Percentiles rank a stretch among this genome's conserved stretches.
Conservation (phyloP, 2,329 filamentous ascomycete species). For the Neonectria faginata region DNA sequence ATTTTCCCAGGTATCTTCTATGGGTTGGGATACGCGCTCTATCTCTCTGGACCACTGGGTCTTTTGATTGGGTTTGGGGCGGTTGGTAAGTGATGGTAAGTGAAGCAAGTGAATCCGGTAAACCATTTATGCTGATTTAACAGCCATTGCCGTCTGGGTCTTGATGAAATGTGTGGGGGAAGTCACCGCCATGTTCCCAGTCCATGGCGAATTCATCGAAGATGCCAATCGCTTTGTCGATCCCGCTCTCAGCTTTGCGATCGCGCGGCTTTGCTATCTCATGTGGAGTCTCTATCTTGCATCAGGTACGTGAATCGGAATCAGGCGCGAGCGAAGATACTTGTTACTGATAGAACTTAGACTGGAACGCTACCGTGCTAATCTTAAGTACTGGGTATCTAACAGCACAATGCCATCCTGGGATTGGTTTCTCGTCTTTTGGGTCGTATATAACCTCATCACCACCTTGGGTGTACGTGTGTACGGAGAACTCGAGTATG, state of each 20-base stretch:
- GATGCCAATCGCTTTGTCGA: conserved; percentile 10
- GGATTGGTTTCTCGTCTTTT: conserved; percentile 6
- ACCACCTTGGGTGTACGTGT: conserved; percentile 3
- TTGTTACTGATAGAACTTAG: not conserved
- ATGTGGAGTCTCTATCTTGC: conserved; percentile 16
- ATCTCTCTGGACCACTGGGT: conserved; percentile 8
- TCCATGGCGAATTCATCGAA: conserved; percentile 10
- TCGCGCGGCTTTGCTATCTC: conserved; percentile 8
- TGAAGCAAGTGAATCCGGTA: not conserved
- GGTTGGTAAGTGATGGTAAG: conserved; percentile 5
- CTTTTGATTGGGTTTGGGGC: not conserved
- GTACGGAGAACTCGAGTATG: conserved; percentile 10
- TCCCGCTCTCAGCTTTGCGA: conserved; percentile 2
- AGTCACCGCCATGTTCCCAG: conserved; percentile 11
- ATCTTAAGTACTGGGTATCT: conserved; percentile 13
- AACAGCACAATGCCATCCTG: conserved; percentile 4
- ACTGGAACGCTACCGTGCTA: conserved; percentile 1
- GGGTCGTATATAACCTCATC: not conserved
- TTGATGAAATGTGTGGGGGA: conserved; percentile 13
- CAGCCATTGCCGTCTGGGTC: conserved; percentile 5
- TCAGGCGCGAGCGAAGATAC: not conserved
- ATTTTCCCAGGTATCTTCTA: not conserved
- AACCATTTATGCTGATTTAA: not conserved
- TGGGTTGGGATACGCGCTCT: conserved; percentile 2
- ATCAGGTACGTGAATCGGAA: not conserved